A percentile compares a stretch with the other conserved stretches of the same genome.
phyloP scores from a whole-genome alignment of 2,329 filamentous ascomycete species.

The Fusarium armeniacum region DNA sequence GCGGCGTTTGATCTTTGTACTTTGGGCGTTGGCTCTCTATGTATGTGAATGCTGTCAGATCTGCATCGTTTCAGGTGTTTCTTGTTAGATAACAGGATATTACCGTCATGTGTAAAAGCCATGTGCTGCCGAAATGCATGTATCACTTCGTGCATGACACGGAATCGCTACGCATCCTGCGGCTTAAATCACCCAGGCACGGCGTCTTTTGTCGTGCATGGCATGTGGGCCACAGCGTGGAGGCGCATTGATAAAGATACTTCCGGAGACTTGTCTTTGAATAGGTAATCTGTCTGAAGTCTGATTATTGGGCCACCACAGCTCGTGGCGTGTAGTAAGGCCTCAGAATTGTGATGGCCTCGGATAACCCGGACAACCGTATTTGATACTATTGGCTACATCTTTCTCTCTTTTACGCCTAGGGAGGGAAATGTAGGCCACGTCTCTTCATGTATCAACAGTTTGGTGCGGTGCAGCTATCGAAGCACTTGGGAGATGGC shows the following conservation, averaged over 20 bases:
- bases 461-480: neutral
- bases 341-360: neutral
- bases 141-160: neutral
- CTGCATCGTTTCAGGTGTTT: neutral
- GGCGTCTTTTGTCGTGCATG: neutral
- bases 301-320: neutral
- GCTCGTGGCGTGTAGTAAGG: neutral
- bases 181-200: neutral
- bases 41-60: neutral
- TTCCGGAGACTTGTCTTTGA: neutral
- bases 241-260: neutral
- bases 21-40: neutral
- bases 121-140: neutral
- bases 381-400: neutral
- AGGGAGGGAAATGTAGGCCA: too few species aligned
- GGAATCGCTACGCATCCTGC: neutral
- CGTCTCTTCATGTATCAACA: neutral
- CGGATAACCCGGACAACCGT: neutral
- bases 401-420: neutral
- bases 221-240: neutral
- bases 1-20: conserved; percentile 37
- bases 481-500: neutral
- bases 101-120: neutral
- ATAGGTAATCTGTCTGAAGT: neutral
- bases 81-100: neutral